Percentiles rank a stretch among this genome's conserved stretches.
phyloP scores from a whole-genome alignment of 768 basidiomycete species.

The Lactarius vividus region DNA sequence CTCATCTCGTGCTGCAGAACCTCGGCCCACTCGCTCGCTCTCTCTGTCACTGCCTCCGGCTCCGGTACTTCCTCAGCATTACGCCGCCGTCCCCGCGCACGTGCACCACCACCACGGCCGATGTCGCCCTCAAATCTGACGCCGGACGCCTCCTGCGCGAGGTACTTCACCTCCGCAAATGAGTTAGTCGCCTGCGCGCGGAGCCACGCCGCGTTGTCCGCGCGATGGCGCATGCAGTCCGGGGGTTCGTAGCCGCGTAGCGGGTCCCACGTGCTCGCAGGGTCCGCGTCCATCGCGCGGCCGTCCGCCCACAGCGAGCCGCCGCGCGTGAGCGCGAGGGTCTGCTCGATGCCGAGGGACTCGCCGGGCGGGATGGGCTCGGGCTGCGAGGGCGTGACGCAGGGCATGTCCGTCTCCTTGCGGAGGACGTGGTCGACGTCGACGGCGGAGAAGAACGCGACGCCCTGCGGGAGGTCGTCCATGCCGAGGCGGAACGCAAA shows the following conservation, averaged over 20 bases:
- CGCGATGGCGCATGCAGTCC: slow-evolving; percentile 65
- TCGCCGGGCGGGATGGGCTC: slow-evolving; percentile 83
- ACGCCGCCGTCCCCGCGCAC: slow-evolving; percentile 23
- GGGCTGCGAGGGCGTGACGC: slow-evolving; percentile 91
- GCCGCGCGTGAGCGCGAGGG: slow-evolving; percentile 65
- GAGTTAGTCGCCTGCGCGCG: slow-evolving; percentile 74
- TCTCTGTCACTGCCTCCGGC: neutral
- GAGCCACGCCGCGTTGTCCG: slow-evolving; percentile 61
- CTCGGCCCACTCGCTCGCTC: slow-evolving; percentile 19
- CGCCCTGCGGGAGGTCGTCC: slow-evolving; percentile 92
- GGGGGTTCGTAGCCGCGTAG: slow-evolving; percentile 53
- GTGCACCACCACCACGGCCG: slow-evolving; percentile 33
- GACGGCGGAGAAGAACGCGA: slow-evolving; percentile 96
- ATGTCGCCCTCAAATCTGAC: slow-evolving; percentile 36
- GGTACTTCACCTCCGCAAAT: slow-evolving; percentile 65
- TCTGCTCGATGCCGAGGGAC: slow-evolving; percentile 64
- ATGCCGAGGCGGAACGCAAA: slow-evolving; percentile 94
- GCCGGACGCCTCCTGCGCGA: slow-evolving; percentile 55
- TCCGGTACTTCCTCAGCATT: neutral
- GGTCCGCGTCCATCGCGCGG: slow-evolving; percentile 46
- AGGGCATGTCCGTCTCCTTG: slow-evolving; percentile 96
- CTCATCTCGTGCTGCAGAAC: slow-evolving; percentile 17
- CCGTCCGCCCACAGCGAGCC: slow-evolving; percentile 66
- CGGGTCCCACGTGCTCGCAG: neutral
- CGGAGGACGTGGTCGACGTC: slow-evolving; percentile 88